Percentiles rank a stretch among this genome's conserved stretches.
These are phyloP conservation scores for Melampsora larici-populina DNA, from an alignment of 1,284 basidiomycete species.

Conservation along the genomic window DNA sequence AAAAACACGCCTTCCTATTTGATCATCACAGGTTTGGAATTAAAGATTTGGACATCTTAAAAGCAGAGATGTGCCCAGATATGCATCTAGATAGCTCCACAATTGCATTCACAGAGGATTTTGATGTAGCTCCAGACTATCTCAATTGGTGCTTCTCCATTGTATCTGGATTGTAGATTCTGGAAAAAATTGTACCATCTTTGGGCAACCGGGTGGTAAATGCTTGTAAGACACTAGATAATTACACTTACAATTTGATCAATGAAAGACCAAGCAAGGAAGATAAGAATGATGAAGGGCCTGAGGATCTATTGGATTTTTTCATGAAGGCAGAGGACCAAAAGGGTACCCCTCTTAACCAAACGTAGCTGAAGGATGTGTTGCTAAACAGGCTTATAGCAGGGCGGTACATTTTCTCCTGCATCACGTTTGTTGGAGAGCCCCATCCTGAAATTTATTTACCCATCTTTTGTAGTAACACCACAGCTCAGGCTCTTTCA, in stretches of 20 bases:
- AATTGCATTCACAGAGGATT: neutral
- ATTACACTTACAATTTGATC: conserved; percentile 5
- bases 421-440: neutral
- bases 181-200: neutral
- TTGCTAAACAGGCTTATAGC: conserved; percentile 23
- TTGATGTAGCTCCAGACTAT: conserved; percentile 15
- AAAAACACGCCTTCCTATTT: neutral
- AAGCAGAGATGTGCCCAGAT: neutral
- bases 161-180: neutral
- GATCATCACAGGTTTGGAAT: conserved; percentile 16
- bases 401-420: conserved; percentile 23
- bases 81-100: neutral
- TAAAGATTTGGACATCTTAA: conserved; percentile 11
- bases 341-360: conserved; percentile 2
- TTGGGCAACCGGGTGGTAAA: neutral
- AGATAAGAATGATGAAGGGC: neutral
- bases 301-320: neutral
- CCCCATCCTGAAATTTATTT: neutral
- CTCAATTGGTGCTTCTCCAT: neutral
- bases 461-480: neutral
- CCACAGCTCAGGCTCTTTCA: conserved; percentile 31
- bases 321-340: conserved; percentile 4
- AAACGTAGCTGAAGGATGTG: conserved; percentile 26
- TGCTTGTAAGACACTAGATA: conserved; percentile 9
- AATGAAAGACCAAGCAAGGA: neutral